Evolutionary conservation across 176 grass and related monocot genomes (phyloP).

Genomic region (Ananas comosus): DNA sequence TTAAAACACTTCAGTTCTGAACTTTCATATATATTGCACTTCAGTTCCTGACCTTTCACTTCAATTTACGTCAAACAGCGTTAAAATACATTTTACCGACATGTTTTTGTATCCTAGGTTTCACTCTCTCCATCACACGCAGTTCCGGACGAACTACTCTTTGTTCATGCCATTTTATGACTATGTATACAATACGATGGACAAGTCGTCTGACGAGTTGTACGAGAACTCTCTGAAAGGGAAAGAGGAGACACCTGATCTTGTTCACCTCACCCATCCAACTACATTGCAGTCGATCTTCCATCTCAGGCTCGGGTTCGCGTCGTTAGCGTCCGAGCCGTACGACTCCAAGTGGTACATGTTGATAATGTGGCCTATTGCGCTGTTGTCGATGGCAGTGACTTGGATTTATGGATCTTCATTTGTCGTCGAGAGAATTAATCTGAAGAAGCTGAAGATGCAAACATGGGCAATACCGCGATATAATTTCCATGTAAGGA

Average conservation of each 20-base stretch:
- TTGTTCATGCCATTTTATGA: slow-evolving; percentile 97
- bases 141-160: slow-evolving; percentile 83
- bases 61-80: no score
- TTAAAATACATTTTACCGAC: background rate
- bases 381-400: slow-evolving; percentile 54
- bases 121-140: slow-evolving; percentile 91
- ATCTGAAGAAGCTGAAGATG: slow-evolving; percentile 62
- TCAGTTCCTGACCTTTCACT: no score
- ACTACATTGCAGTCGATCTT: slow-evolving; percentile 66
- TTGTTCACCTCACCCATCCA: slow-evolving; percentile 69
- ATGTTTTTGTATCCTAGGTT: slow-evolving; percentile 28
- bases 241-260: slow-evolving; percentile 44
- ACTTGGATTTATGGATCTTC: slow-evolving; percentile 47
- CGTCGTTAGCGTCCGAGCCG: slow-evolving; percentile 61
- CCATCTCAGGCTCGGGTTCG: slow-evolving; percentile 64
- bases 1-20: no score
- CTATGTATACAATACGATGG: slow-evolving; percentile 74
- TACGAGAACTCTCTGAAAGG: slow-evolving; percentile 56
- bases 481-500: slow-evolving; percentile 76
- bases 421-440: slow-evolving; percentile 62
- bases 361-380: slow-evolving; percentile 43
- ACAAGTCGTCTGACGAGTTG: slow-evolving; percentile 55
- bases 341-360: slow-evolving; percentile 51
- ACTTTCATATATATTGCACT: no score
- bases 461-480: slow-evolving; percentile 84